phyloP scores from a whole-genome alignment of 2,329 filamentous ascomycete genomes.

The Penicillium sp. region DNA sequence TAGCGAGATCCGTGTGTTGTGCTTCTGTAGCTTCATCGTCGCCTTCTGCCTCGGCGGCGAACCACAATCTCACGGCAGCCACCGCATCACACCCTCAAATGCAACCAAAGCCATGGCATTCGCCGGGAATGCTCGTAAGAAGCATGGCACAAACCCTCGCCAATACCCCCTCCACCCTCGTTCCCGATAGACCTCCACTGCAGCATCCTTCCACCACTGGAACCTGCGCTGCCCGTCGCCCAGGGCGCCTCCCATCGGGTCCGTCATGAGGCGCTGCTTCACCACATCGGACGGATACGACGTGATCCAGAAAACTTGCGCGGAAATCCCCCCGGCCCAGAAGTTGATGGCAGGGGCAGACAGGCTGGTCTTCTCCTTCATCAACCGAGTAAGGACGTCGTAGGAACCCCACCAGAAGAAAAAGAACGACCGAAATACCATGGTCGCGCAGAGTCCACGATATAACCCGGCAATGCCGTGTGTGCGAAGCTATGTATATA shows the following conservation, averaged over 20 bases:
- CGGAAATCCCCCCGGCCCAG: constrained; percentile 88
- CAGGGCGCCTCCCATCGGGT: constrained; percentile 65
- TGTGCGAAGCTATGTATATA: constrained; percentile 30
- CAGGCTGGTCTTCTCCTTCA: constrained; percentile 59
- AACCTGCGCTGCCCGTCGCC: constrained; percentile 62
- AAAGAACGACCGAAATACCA: constrained; percentile 90
- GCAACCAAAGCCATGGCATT: constrained; percentile 89
- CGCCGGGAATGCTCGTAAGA: constrained; percentile 85
- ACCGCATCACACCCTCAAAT: constrained; percentile 90
- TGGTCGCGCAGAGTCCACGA: constrained; percentile 72
- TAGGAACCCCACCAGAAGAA: constrained; percentile 99
- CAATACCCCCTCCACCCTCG: constrained; percentile 73
- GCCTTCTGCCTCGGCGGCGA: too few species aligned
- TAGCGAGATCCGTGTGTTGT: too few species aligned
- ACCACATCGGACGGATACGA: constrained; percentile 88
- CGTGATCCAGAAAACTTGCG: constrained; percentile 92
- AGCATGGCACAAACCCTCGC: constrained; percentile 88
- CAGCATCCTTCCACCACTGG: constrained; percentile 69
- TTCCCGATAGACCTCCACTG: constrained; percentile 65
- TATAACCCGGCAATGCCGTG: constrained; percentile 77
- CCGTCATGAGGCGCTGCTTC: constrained; percentile 96
- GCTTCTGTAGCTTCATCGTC: too few species aligned
- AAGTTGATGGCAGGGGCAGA: constrained; percentile 81
- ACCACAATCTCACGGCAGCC: too few species aligned
- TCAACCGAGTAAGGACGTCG: constrained; percentile 64